These are phyloP conservation scores for Linanthus parryae DNA, from an alignment of 148 eudicot species.

Conservation along the genomic window DNA sequence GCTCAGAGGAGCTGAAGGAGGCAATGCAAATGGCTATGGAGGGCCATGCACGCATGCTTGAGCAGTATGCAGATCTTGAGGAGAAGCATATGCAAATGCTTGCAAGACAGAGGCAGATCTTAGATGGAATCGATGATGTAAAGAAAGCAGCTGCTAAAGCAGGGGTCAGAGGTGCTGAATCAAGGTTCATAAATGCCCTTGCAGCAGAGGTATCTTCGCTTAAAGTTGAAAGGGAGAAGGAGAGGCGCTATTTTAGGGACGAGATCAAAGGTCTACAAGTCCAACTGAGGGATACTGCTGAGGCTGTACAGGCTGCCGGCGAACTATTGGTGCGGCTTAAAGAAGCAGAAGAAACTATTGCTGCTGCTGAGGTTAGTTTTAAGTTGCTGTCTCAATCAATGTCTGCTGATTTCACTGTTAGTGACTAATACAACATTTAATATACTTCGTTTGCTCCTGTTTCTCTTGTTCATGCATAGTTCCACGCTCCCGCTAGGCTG, in stretches of 20 bases:
- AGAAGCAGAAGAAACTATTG: conserved; percentile 91
- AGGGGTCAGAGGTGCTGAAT: conserved; percentile 81
- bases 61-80: conserved; percentile 90
- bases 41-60: conserved; percentile 97
- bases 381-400: background rate
- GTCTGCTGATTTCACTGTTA: background rate
- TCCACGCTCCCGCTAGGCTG: too few relatives aligned
- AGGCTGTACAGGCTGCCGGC: conserved; percentile 97
- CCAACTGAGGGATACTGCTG: conserved; percentile 91
- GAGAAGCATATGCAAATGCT: conserved; percentile 86
- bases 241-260: conserved; percentile 69
- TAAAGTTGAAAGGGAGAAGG: conserved; percentile 83
- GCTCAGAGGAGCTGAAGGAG: conserved; percentile 89
- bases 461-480: too few relatives aligned
- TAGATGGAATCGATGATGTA: conserved; percentile 85
- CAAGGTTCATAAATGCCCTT: conserved; percentile 82
- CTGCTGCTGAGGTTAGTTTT: conserved; percentile 68
- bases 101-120: conserved; percentile 64
- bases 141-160: conserved; percentile 89
- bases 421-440: too few relatives aligned
- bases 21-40: conserved; percentile 94
- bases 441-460: too few relatives aligned
- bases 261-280: conserved; percentile 82
- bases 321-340: conserved; percentile 92
- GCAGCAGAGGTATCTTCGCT: conserved; percentile 84